Base-by-base conservation (phyloP, 1,284 basidiomycete species). In the Sporisorium graminicola region DNA sequence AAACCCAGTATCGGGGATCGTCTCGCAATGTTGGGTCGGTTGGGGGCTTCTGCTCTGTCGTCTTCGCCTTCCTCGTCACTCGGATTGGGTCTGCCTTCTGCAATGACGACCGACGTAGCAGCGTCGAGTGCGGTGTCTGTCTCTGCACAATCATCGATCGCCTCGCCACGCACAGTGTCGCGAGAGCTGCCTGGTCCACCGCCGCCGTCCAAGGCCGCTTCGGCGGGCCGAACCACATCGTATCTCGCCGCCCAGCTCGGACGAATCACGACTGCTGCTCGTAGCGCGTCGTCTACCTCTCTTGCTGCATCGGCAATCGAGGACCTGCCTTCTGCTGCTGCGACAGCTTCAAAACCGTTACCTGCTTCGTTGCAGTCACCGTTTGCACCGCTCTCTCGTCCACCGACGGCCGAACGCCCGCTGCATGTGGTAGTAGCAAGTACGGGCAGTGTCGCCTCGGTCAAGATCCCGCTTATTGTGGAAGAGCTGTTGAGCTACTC, bases 401-500 rank as follows among this genome's bases (percentile, higher is more conserved):
- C 83, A 5, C 83, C 83, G 0, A 73, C 65, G 0, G 5, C 35
- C 1, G 54, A 57, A 5, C 65, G 79, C 46, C 82, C 79, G 12
- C 59, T 77, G 49, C 88, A 98, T 83, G 90, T 98, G 42, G 87
- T 98, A 7, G 87, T 99, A 44, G 91, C 96, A 56, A 91, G 92
- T 0, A 94, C 94, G 0, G 95, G 96, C 13, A 96, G 94, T 79
- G 96, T 99, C 0, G 96, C 96, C 0, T 94, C 93, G 58, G 90
- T 99, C 82, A 98, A 98, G 84, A 91, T 92, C 0, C 94, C 95
- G 1, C 88, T 96, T 42, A 98, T 99, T 58, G 93, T 94, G 3
- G 87, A 90, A 31, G 91, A 91, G 69, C 88, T 98, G 35, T 87
- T 92, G 57, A 87, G 88, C 78, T 90, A 93, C 81, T 82, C 86